Evolutionary conservation across 2,329 filamentous ascomycete species (phyloP), one percentile per base, ranked within the genome.

Genomic region (Ceratocystis variospora): DNA sequence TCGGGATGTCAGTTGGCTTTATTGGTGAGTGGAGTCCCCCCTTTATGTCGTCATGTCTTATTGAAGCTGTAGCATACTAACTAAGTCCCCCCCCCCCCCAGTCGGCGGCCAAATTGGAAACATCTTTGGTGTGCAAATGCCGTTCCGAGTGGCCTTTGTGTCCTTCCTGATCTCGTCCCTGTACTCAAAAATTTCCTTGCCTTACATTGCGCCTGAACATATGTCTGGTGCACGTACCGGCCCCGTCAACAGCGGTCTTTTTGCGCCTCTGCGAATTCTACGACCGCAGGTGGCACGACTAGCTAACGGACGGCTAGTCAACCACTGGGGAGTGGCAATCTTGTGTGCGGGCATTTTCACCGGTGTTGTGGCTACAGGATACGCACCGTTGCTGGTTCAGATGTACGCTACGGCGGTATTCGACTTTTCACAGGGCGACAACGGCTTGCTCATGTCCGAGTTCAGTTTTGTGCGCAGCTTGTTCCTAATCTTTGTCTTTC

Each of bases 311-410:
- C 75, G 74, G 1, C 70, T 80, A 4, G 76, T 74, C 62, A 82
- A 75, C 19, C 83, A 88, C 69, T 83, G 83, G 28, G 86, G 87
- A 1, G 79, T 87, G 0, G 74, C 87, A 2, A 80, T 88, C 1
- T 79, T 89, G 2, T 86, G 84, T 22, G 74, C 78, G 0, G 87
- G 87, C 1, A 84, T 87, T 1, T 89, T 88, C 67, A 74, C 87
- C 0, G 86, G 83, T 0, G 85, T 89, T 0, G 79, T 82, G 1
- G 86, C 87, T 0, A 88, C 87, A 0, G 85, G 84, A 1, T 89
- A 87, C 66, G 85, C 86, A 0, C 83, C 84, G 0, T 77, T 83
- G 0, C 75, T 89, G 0, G 78, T 84, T 41, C 82, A 84, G 68
- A 79, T 84, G 77, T 84, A 83, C 66, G 80, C 81, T 1, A 83